These are phyloP conservation scores for Eimeria praecox DNA, from an alignment of 169 alveolate genomes.

Conservation along the genomic window DNA sequence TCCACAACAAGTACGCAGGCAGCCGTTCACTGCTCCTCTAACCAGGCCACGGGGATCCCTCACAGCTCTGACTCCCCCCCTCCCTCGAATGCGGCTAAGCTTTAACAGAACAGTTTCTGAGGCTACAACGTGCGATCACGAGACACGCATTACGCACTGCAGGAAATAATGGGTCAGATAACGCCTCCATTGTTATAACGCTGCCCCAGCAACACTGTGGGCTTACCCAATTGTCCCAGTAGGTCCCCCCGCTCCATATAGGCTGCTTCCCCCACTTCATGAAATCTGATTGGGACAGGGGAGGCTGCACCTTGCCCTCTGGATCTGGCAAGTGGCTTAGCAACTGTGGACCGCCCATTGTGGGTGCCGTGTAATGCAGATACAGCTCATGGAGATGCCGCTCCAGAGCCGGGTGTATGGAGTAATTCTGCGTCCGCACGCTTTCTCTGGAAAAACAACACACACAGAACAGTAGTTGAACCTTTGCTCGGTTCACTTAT, in stretches of 20 bases:
- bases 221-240: constrained; percentile 87
- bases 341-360: constrained; percentile 92
- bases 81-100: neutral
- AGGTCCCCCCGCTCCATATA: constrained; percentile 92
- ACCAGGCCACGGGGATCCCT: too few species aligned
- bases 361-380: constrained; percentile 90
- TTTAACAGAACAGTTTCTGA: neutral
- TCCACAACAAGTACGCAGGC: too few species aligned
- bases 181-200: neutral
- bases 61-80: too few species aligned
- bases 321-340: constrained; percentile 86
- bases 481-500: neutral
- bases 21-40: too few species aligned
- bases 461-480: neutral
- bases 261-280: constrained; percentile 88
- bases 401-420: constrained; percentile 86
- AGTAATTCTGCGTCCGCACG: constrained; percentile 88
- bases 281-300: constrained; percentile 88
- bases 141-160: neutral
- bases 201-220: too few species aligned
- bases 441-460: constrained; percentile 84
- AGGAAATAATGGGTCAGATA: neutral
- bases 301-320: constrained; percentile 78
- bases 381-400: constrained; percentile 89
- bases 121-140: neutral